These are phyloP conservation scores for Cunninghamia lanceolata DNA, from an alignment of 75 land plant genomes.

Conservation along the genomic window DNA sequence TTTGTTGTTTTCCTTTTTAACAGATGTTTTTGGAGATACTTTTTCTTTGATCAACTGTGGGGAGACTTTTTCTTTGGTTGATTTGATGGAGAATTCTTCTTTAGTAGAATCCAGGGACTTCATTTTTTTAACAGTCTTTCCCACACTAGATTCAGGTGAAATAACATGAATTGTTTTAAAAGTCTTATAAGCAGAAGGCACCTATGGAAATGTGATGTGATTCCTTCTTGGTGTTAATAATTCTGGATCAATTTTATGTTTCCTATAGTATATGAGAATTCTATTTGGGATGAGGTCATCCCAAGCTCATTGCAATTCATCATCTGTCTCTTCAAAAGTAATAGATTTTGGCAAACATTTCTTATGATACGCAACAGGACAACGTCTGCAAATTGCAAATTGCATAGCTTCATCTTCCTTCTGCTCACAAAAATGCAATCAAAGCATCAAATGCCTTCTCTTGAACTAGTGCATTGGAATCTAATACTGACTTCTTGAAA, in stretches of 20 bases:
- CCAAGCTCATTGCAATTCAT: slow-evolving; percentile 57
- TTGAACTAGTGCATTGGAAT: too few species aligned
- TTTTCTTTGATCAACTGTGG: too few species aligned
- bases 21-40: not conserved
- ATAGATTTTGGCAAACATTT: slow-evolving; percentile 74
- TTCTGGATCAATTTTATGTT: slow-evolving; percentile 51
- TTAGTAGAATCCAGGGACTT: not conserved
- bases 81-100: not conserved
- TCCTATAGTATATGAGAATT: slow-evolving; percentile 69
- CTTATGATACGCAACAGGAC: slow-evolving; percentile 78
- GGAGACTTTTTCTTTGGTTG: not conserved
- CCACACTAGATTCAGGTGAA: too few species aligned
- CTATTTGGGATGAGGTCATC: slow-evolving; percentile 57
- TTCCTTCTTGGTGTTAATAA: slow-evolving; percentile 59
- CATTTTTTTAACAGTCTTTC: not conserved
- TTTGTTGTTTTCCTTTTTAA: not conserved
- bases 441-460: too few species aligned
- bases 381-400: slow-evolving; percentile 83
- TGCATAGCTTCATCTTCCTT: slow-evolving; percentile 52
- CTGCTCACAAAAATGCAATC: too few species aligned
- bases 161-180: not conserved
- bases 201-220: slow-evolving; percentile 62
- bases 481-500: too few species aligned
- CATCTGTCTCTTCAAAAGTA: slow-evolving; percentile 23
- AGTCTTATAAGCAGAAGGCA: not conserved